Evolutionary conservation across 2,329 filamentous ascomycete genomes (phyloP).

Genomic region (Diaporthe vexans): DNA sequence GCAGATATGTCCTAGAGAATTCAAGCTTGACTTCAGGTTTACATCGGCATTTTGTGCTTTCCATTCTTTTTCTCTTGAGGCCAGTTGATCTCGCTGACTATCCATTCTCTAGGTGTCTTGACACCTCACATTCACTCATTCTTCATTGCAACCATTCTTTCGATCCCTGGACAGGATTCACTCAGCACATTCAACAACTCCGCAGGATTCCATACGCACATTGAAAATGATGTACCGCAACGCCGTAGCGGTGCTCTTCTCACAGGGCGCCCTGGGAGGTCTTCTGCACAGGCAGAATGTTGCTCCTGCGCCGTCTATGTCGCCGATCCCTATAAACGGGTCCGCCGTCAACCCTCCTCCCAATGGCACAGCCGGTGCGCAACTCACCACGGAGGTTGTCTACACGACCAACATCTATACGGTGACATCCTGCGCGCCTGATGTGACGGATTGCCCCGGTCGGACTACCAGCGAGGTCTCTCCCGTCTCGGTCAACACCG

Average conservation of each 20-base stretch:
- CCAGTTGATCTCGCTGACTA: slow-evolving; percentile 30
- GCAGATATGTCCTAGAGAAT: no score
- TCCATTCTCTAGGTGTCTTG: slow-evolving; percentile 31
- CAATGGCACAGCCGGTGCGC: slow-evolving; percentile 12
- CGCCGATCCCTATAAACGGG: slow-evolving; percentile 34
- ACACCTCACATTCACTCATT: slow-evolving; percentile 15
- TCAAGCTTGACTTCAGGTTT: slow-evolving; percentile 26
- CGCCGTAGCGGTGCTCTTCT: slow-evolving; percentile 36
- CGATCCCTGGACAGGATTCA: slow-evolving; percentile 25
- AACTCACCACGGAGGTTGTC: slow-evolving; percentile 36
- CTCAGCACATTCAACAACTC: slow-evolving; percentile 4
- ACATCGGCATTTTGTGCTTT: slow-evolving; percentile 27
- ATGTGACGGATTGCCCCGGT: slow-evolving; percentile 38
- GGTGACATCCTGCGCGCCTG: slow-evolving; percentile 37
- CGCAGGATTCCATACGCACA: background rate
- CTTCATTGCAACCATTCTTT: slow-evolving; percentile 29
- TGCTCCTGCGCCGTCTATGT: slow-evolving; percentile 26
- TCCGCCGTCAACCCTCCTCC: slow-evolving; percentile 5
- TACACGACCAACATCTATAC: slow-evolving; percentile 40
- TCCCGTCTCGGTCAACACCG: slow-evolving; percentile 34
- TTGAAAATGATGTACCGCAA: slow-evolving; percentile 37
- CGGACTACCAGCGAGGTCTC: slow-evolving; percentile 35
- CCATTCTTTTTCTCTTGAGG: slow-evolving; percentile 25
- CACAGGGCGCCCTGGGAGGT: slow-evolving; percentile 35
- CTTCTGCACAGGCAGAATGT: slow-evolving; percentile 26